Evolutionary conservation across 2,329 filamentous ascomycete genomes (phyloP), one percentile per base, ranked within the genome.

Genomic region (Colletotrichum gigasporum): DNA sequence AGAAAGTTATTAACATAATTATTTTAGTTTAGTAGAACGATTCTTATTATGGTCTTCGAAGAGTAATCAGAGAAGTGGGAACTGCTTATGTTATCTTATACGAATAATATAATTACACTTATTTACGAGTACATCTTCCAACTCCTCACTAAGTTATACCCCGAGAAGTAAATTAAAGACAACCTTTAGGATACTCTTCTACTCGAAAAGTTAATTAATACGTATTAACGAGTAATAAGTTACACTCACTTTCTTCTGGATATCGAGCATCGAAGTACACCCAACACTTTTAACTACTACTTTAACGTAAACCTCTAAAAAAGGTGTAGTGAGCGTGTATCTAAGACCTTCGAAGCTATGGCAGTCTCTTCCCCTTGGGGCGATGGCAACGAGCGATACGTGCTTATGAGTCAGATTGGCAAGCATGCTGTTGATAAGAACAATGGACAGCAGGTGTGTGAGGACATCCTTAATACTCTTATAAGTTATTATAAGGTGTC

Each of bases 401-500:
- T 52, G 4, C 8, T 22, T 52, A 39, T 48, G 14, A 39, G 34
- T 24, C 11, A 39, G 14, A 28, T 52, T 28, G 20, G 34, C 7
- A 3, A 39, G 34, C 34, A 41, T 52, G 22, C 34, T 52, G 22
- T 52, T 16, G 9, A 39, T 10, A 52, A 52, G 22, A 34, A 39
- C 9, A 41, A 52, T 7, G n/a, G 22, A 22, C 34, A 63, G 45
- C 59, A 81, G 39, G 73, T 75, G 0, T 68, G 80, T 3, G 77
- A 84, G 32, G 81, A 88, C 9, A 83, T 91, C 4, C 86, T 90
- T 58, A 84, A 91, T 63, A 83, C 85, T 1, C 77, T 92, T 0
- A 73, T 79, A 26, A 80, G 83, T 2, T 92, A 89, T 73, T 91
- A 92, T 76, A 81, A 85, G 24, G 83, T 90, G 1, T 80, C 87